Base-by-base conservation (phyloP, 805 yeast species). In the Starmerella cellae region DNA sequence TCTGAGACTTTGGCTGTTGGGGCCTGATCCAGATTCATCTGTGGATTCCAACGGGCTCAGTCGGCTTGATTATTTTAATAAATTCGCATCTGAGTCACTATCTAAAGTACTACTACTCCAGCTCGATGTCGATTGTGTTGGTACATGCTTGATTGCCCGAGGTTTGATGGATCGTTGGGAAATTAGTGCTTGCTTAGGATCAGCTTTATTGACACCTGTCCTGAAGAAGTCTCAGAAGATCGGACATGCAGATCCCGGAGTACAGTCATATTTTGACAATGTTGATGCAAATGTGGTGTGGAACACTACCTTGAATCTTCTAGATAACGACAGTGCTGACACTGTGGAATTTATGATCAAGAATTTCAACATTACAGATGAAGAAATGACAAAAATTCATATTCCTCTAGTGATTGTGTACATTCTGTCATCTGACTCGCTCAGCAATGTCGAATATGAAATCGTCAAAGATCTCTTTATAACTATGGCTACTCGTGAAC, bases 101-200 rank as follows among this genome's bases (percentile, higher is more conserved):
- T 54, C 68, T 0, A 52, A 60, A 2, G 84, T 85, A 0, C 57
- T 91, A 11, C 58, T 73, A 29, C 65, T 66, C 5, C 56, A 35
- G 63, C 69, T 41, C 41, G 53, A 5, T 47, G 54, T 24, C 35
- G 51, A 40, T 48, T 5, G 53, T 49, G 29, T 60, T 49, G 14
- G 68, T 60, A 42, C 81, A 0, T 75, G 75, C 53, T 73, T 69
- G 38, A 77, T 88, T 5, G 69, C 83, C 2, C 63, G 78, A 3
- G 74, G 91, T 1, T 67, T 87, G 3, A 73, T 87, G 77, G 97
- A 91, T 56, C 74, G 84, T 47, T 91, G 97, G 97, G 98, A 91
- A 60, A 77, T 91, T 33, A 93, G 95, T 11, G 74, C 77, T 10
- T 58, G 71, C 13, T 64, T 88, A 1, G 75, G 85, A 1, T 93